Evolutionary conservation across 1,284 basidiomycete species (phyloP), one percentile per base, ranked within the genome.

Genomic region (Porogramme epimiltina): DNA sequence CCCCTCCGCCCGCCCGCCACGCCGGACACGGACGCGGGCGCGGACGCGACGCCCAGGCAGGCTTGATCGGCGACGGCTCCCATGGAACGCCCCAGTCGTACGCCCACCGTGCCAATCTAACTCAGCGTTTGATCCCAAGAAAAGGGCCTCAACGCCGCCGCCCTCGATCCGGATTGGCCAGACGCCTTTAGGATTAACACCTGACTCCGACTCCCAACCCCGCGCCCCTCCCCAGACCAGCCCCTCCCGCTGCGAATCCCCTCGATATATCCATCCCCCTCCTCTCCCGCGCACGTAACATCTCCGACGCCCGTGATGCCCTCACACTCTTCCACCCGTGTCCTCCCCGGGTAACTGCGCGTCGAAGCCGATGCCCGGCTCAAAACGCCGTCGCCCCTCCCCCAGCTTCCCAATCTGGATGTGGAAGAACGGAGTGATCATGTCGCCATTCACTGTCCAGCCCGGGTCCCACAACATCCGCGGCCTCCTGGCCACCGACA

Each of bases 401-500:
- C 1, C 18, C 26, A 64, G 64, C 23, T 68, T 66, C 47, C 65
- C 64, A 11, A 67, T 63, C 36, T 69, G 66, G 66, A 66, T 67
- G 65, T 66, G 65, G 65, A 65, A 65, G 55, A 69, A 70, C 47
- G 62, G 65, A 47, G 60, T 63, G 42, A 66, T n/a, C n/a, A n/a
- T 66, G 60, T 62, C 62, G 2, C 40, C 57, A 2, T 66, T 66
- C 52, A 54, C 67, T 22, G 58, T 61, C 24, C 64, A 54, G 37
- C 51, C 66, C 31, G 55, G 54, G 33, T 44, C 55, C 3, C 51
- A 63, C 54, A 66, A 68, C 48, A 57, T 60, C 15, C 42, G 46
- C 1, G 49, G 66, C 39, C 37, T 58, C 31, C 41, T 52, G 19
- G 40, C 52, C 25, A 60, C 51, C 3, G 47, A 46, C 15, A 56